Conservation (phyloP, 345 rosid species). For the Melastoma malabathricum region DNA sequence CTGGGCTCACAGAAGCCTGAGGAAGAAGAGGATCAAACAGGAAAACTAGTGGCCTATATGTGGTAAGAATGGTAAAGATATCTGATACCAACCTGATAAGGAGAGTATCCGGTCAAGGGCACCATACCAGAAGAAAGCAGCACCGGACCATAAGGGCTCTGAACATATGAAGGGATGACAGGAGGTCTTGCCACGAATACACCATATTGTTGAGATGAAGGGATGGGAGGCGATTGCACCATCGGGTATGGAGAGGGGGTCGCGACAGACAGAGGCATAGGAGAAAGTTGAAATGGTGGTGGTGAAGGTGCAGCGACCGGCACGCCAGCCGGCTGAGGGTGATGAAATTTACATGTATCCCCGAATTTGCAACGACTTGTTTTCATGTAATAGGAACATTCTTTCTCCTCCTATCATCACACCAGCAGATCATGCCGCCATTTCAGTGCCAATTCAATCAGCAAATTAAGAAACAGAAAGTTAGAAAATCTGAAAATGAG, state of each 20-base stretch:
- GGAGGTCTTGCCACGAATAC: conserved; percentile 63
- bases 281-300: conserved; percentile 29
- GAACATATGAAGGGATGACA: conserved; percentile 54
- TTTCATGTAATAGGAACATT: conserved; percentile 76
- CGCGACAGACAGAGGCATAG: conserved; percentile 26
- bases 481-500: neutral
- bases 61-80: neutral
- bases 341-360: conserved; percentile 72
- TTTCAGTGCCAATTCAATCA: neutral
- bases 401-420: conserved; percentile 66
- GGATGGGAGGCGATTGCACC: conserved; percentile 43
- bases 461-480: neutral
- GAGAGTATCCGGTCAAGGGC: conserved; percentile 57
- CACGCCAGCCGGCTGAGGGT: conserved; percentile 48
- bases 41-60: neutral
- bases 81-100: conserved; percentile 47
- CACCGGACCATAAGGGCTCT: conserved; percentile 59
- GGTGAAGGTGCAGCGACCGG: conserved; percentile 39
- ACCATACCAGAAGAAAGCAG: conserved; percentile 61
- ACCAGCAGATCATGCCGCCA: neutral
- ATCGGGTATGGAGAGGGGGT: conserved; percentile 33
- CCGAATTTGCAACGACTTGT: conserved; percentile 91
- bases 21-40: neutral
- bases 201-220: conserved; percentile 65
- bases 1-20: conserved; percentile 47